These are phyloP conservation scores for Angomonas ambiguus DNA, from an alignment of 208 protist genomes.

Conservation along the genomic window DNA sequence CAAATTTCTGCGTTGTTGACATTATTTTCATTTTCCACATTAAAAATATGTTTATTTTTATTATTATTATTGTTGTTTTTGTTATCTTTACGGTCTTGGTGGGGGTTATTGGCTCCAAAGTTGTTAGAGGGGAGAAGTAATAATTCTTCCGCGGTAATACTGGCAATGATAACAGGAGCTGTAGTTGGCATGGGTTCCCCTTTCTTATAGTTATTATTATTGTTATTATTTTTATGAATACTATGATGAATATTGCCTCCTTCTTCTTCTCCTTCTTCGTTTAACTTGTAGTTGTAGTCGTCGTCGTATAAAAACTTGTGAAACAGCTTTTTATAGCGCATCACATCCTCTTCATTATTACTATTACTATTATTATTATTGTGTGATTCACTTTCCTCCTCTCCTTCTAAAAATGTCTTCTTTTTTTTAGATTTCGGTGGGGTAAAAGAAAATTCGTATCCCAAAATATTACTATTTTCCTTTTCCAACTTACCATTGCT, in stretches of 20 bases:
- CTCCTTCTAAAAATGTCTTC: not conserved
- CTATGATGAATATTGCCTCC: too few species aligned
- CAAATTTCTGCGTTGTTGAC: conserved; percentile 48
- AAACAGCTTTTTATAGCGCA: not conserved
- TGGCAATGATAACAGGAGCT: conserved; percentile 51
- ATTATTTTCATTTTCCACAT: conserved; percentile 4
- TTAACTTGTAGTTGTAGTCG: not conserved
- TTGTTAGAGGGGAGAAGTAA: conserved; percentile 27
- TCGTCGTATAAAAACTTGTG: not conserved
- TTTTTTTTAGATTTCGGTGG: not conserved
- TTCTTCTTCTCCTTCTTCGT: not conserved
- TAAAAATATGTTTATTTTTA: not conserved
- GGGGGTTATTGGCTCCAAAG: not conserved
- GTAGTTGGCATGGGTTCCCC: conserved; percentile 15
- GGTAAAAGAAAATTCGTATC: conserved; percentile 3
- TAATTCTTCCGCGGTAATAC: conserved; percentile 47
- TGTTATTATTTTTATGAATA: conserved; percentile 26
- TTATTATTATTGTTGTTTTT: not conserved
- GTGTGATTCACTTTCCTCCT: not conserved
- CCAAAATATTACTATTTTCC: not conserved
- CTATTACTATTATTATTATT: not conserved
- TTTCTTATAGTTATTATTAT: conserved; percentile 27
- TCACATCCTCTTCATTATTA: not conserved
- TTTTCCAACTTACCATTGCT: not conserved
- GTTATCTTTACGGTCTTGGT: not conserved